Evolutionary conservation across 805 yeast genomes (phyloP), one percentile per base, ranked within the genome.

Genomic region (Yarrowia keelungensis): DNA sequence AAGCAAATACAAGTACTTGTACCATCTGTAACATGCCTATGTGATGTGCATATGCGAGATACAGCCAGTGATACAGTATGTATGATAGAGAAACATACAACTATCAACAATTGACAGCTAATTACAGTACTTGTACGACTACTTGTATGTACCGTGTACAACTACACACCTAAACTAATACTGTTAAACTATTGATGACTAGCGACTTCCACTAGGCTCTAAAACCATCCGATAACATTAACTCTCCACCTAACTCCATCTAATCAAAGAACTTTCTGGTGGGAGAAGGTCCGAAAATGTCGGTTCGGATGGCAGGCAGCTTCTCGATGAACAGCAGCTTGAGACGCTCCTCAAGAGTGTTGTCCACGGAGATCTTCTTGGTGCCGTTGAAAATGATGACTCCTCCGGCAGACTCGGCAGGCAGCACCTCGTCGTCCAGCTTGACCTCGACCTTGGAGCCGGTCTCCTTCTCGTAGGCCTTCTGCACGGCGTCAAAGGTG

Each of bases 341-440:
- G 76, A 95, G 86, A 81, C 99, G 91, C 83, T 93, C 98, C 76
- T 92, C 97, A 75, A 95, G 85, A 59, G 99, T 93, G 83, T 95
- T 95, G 81, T 91, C 84, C 69, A 95, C 91, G 74, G 89, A 93
- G 73, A 95, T 92, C 81, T 90, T 91, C 68, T 96, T 97, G 51
- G 85, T 78, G 45, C 85, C 85, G 76, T 90, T 90, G 69, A 85
- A 78, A 59, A 91, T 83, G 58, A 92, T 79, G 47, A 88, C 91
- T 77, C 99, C 99, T 72, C 99, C 99, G 46, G 94, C 87, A 68
- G 80, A 73, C 62, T 87, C 88, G 54, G 86, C 83, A 72, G 84
- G 84, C 76, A 95, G 84, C 77, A 79, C 87, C 51, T 82, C 74
- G 71, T 89, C 91, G 73, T 85, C 85, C 69, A 92, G 76, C 9